Base-by-base conservation (phyloP, 2,329 filamentous ascomycete genomes). In the Ceratocystis colombiana region DNA sequence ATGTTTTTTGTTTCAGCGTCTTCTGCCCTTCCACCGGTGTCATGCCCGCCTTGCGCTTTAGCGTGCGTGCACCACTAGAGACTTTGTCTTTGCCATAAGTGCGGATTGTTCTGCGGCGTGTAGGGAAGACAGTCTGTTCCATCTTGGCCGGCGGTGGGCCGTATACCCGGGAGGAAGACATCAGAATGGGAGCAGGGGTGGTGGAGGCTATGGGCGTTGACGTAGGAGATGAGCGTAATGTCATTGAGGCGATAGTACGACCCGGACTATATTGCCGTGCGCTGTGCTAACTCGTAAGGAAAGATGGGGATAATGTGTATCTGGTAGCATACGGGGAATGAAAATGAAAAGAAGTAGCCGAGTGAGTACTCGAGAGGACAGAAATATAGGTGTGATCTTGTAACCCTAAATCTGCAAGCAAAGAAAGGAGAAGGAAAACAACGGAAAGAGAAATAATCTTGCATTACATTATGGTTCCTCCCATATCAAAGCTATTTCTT, bases 41-140 rank as follows among this genome's bases (percentile, higher is more conserved):
- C n/a, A 57, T 50, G 15, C 62, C n/a, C 25, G 15, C 33, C 17
- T 45, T n/a, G 62, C 45, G 48, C 2, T 53, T 53, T 25, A 53
- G 22, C 22, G 22, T 53, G 22, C 48, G 48, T 3, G 22, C 22
- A 6, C 48, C 22, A 6, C 48, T 15, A 5, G 48, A 53, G 8
- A 53, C 22, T 15, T 25, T 53, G 8, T 53, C 70, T 20, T 72
- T 72, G 10, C 72, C 73, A 64, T 76, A 76, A n/a, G 74, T 75
- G 8, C 30, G 74, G 12, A 77, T 70, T 15, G 70, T 71, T 46
- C 70, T 75, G 61, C 71, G 72, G 25, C 75, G 73, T 12, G 73
- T 66, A 0, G 77, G 74, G 64, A 79, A 78, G 53, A 74, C 75
- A 25, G 71, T 71, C 69, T 79, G 77, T 67, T 76, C 75, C 25